Evolutionary conservation across 164 flowering plant species (phyloP).

Genomic region (Santalum album): DNA sequence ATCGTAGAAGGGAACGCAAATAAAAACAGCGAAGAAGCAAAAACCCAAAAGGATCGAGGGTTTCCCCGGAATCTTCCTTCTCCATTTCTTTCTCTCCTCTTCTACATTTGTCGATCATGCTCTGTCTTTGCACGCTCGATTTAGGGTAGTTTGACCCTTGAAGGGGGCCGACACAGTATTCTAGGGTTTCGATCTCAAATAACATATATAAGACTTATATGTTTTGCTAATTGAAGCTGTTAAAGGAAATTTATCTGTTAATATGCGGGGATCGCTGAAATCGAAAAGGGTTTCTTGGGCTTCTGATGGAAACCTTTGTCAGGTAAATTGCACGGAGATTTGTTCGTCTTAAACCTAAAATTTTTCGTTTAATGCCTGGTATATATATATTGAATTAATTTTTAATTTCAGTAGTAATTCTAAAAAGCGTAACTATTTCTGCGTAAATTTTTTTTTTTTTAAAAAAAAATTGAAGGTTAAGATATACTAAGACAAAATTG

Average conservation of each 20-base stretch:
- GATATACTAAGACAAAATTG: no score
- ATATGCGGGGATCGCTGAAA: conserved; percentile 66
- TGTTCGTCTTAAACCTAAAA: background rate
- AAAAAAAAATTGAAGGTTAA: no score
- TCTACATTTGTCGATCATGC: background rate
- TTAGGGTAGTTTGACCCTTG: conserved; percentile 3
- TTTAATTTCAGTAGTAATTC: background rate
- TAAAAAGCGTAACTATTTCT: background rate
- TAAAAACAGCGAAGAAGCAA: conserved; percentile 9
- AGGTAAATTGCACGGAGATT: conserved; percentile 40
- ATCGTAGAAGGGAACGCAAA: background rate
- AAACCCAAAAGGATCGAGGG: conserved; percentile 26
- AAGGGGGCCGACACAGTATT: background rate
- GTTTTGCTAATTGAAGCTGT: conserved; percentile 10
- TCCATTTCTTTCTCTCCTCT: background rate
- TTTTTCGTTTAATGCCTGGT: no score
- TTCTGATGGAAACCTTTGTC: conserved; percentile 71
- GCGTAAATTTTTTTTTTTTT: no score
- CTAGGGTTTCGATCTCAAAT: conserved; percentile 11
- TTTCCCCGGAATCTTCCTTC: conserved; percentile 17
- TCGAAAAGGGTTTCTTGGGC: conserved; percentile 83
- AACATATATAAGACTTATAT: background rate
- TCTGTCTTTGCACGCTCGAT: background rate
- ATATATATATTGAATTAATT: background rate
- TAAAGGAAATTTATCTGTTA: conserved; percentile 20